Evolutionary conservation across 352 stramenopile species (phyloP).

Genomic region (Hyaloperonospora brassicae): DNA sequence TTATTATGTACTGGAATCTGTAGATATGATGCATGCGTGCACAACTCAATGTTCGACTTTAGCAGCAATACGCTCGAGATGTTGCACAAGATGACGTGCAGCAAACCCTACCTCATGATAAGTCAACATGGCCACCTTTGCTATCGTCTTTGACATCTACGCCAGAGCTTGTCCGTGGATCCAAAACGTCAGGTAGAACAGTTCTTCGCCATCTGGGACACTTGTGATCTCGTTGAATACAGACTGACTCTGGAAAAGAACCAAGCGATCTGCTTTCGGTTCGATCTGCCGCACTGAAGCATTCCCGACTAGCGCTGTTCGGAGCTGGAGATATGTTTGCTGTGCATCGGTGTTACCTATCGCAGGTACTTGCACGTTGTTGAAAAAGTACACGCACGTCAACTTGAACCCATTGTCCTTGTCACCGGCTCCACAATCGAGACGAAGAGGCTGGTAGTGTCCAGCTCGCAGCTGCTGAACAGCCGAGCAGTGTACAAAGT

Average conservation of each 20-base stretch:
- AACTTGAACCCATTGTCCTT: constrained; percentile 77
- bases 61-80: too few species aligned
- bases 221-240: constrained; percentile 63
- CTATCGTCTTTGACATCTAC: neutral
- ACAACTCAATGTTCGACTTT: too few species aligned
- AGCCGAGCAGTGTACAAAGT: constrained; percentile 58
- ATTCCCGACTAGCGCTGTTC: constrained; percentile 24
- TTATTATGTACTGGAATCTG: too few species aligned
- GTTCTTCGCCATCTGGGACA: constrained; percentile 21
- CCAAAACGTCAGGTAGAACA: constrained; percentile 75
- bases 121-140: too few species aligned
- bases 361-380: constrained; percentile 8
- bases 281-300: constrained; percentile 28
- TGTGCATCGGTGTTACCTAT: neutral
- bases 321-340: constrained; percentile 27
- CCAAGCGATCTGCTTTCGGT: constrained; percentile 39
- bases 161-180: constrained; percentile 59
- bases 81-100: too few species aligned
- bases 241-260: constrained; percentile 59
- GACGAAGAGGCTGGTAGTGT: constrained; percentile 42
- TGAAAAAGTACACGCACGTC: constrained; percentile 69
- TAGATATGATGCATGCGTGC: too few species aligned
- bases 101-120: too few species aligned
- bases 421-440: constrained; percentile 59
- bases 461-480: constrained; percentile 38